These are phyloP conservation scores for Mycena haematopus DNA, from an alignment of 768 basidiomycete species.

Conservation along the genomic window DNA sequence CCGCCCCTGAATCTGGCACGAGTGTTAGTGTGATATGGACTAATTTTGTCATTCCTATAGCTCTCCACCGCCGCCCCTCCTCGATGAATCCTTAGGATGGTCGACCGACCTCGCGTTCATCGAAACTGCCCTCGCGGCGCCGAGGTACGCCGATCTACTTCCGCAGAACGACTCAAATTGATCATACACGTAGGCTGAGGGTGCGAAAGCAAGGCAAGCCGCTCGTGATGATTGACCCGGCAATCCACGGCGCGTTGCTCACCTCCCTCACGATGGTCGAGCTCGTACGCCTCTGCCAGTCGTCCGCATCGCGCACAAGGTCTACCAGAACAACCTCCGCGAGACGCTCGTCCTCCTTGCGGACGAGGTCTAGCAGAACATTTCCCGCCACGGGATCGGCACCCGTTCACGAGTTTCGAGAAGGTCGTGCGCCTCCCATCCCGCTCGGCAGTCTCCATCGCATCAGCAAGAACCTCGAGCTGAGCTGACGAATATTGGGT, in stretches of 20 bases:
- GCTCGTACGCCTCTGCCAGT: slow-evolving; percentile 84
- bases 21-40: not conserved
- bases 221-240: slow-evolving; percentile 98
- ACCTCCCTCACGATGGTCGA: slow-evolving; percentile 70
- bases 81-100: slow-evolving; percentile 64
- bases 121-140: slow-evolving; percentile 72
- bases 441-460: slow-evolving; percentile 96
- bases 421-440: slow-evolving; percentile 76
- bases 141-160: slow-evolving; percentile 25
- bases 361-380: slow-evolving; percentile 98
- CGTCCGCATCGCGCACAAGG: no score
- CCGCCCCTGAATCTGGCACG: not conserved
- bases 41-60: not conserved
- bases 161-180: no score
- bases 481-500: slow-evolving; percentile 83
- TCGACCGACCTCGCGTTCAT: slow-evolving; percentile 68
- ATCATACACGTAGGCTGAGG: slow-evolving; percentile 46
- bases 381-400: slow-evolving; percentile 65
- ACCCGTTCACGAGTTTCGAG: slow-evolving; percentile 94
- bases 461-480: slow-evolving; percentile 60
- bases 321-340: no score
- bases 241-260: slow-evolving; percentile 92
- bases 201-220: slow-evolving; percentile 76
- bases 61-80: slow-evolving; percentile 92
- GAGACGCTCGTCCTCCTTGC: slow-evolving; percentile 90